phyloP scores from a whole-genome alignment of 345 rosid species.

The Eucalyptus globulus region DNA sequence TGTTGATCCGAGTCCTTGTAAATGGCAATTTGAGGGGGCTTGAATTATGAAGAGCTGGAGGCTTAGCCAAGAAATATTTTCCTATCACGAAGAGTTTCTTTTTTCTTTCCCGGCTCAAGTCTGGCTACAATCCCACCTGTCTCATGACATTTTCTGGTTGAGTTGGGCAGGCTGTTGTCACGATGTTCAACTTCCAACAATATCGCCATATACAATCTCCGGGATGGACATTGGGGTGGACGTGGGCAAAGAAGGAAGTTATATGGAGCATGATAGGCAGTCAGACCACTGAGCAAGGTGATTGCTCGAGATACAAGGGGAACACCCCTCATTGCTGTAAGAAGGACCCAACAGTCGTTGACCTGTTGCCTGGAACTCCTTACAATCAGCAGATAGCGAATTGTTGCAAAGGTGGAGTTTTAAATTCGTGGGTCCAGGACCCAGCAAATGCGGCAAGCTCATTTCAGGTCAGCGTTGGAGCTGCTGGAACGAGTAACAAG shows the following conservation, averaged over 20 bases:
- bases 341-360: constrained; percentile 32
- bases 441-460: constrained; percentile 27
- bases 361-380: constrained; percentile 38
- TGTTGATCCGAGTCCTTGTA: background rate
- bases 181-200: constrained; percentile 32
- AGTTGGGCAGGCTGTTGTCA: constrained; percentile 32
- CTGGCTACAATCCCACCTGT: background rate
- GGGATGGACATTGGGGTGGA: constrained; percentile 62
- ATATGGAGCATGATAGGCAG: constrained; percentile 51
- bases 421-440: constrained; percentile 38
- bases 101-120: background rate
- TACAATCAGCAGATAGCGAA: constrained; percentile 44
- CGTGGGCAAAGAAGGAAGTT: constrained; percentile 50
- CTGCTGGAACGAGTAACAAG: constrained; percentile 24
- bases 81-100: background rate
- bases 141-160: background rate
- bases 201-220: constrained; percentile 47
- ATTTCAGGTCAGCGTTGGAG: constrained; percentile 47
- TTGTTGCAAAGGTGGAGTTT: constrained; percentile 63
- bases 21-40: background rate
- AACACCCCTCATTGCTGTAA: constrained; percentile 38
- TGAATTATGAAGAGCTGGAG: background rate
- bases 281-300: constrained; percentile 43
- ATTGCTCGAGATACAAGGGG: constrained; percentile 42
- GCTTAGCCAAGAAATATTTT: background rate